These are phyloP conservation scores for Ichthyophonus hoferi DNA, from an alignment of 208 protist genomes.

Conservation along the genomic window DNA sequence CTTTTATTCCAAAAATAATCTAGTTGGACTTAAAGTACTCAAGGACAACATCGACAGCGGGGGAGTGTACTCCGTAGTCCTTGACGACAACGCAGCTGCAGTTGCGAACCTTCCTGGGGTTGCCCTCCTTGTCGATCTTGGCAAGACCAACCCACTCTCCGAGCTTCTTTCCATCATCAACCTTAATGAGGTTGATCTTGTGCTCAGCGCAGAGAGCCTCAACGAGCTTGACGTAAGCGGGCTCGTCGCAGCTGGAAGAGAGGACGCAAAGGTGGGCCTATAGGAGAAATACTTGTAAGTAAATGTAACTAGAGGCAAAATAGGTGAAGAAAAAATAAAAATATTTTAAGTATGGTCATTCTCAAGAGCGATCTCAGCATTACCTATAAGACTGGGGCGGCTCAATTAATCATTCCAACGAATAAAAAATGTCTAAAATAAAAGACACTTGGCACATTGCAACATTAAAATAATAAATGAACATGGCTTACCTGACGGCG, in stretches of 20 bases:
- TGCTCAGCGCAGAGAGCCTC: slow-evolving; percentile 73
- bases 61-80: slow-evolving; percentile 63
- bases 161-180: slow-evolving; percentile 68
- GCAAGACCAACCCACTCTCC: slow-evolving; percentile 77
- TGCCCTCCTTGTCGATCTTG: slow-evolving; percentile 74
- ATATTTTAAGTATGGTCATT: neutral
- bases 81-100: slow-evolving; percentile 69
- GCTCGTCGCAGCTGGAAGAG: slow-evolving; percentile 66
- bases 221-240: slow-evolving; percentile 70
- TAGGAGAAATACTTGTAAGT: neutral
- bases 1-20: too few relatives aligned
- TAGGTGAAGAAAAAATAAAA: neutral
- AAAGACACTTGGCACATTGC: too few relatives aligned
- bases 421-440: too few relatives aligned
- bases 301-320: neutral
- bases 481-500: slow-evolving; percentile 36
- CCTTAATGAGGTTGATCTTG: slow-evolving; percentile 68
- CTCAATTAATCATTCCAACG: slow-evolving; percentile 8
- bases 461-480: neutral
- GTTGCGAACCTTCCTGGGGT: slow-evolving; percentile 70
- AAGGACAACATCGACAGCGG: slow-evolving; percentile 60
- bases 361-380: slow-evolving; percentile 25
- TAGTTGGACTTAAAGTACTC: slow-evolving; percentile 60
- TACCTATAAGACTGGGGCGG: neutral
- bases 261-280: slow-evolving; percentile 71